Percentiles rank a stretch among this genome's conserved stretches.
These are phyloP conservation scores for Calophaca sinica DNA, from an alignment of 306 rosid species.

Conservation along the genomic window DNA sequence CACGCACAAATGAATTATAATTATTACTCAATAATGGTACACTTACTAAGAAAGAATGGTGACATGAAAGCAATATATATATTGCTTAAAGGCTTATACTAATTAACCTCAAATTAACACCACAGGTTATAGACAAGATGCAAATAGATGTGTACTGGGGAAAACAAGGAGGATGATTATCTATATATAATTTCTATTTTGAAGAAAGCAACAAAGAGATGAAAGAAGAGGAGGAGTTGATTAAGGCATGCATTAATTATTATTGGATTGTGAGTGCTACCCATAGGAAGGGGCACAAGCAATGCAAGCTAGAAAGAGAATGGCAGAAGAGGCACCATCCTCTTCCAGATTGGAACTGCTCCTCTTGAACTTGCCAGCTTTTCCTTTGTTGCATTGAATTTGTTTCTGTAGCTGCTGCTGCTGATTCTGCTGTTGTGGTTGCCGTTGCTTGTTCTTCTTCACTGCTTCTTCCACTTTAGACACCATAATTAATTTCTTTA, in stretches of 20 bases:
- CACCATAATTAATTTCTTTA: conserved; percentile 57
- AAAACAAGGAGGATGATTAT: not conserved
- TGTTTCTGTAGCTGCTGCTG: conserved; percentile 62
- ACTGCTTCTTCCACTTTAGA: conserved; percentile 79
- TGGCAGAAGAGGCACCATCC: conserved; percentile 90
- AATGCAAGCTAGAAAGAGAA: conserved; percentile 95
- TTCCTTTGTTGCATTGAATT: conserved; percentile 86
- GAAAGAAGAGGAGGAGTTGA: not conserved
- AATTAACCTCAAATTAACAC: not conserved
- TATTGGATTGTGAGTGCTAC: conserved; percentile 25
- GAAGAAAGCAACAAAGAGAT: not conserved
- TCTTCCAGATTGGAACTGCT: conserved; percentile 81
- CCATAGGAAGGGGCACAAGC: conserved; percentile 73
- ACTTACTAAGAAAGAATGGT: conserved; percentile 32
- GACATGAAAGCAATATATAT: conserved; percentile 18
- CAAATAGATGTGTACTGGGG: conserved; percentile 10
- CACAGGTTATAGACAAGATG: conserved; percentile 10
- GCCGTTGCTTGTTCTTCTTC: conserved; percentile 63
- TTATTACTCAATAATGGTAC: conserved; percentile 18
- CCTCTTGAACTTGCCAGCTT: conserved; percentile 81
- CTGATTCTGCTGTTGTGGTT: conserved; percentile 45
- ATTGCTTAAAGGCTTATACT: conserved; percentile 24
- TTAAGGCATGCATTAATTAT: not conserved
- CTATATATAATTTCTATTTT: conserved; percentile 1
- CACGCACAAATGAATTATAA: conserved; percentile 36